Conservation (phyloP, 495 filamentous ascomycete genomes). For the Neurospora hispaniola region DNA sequence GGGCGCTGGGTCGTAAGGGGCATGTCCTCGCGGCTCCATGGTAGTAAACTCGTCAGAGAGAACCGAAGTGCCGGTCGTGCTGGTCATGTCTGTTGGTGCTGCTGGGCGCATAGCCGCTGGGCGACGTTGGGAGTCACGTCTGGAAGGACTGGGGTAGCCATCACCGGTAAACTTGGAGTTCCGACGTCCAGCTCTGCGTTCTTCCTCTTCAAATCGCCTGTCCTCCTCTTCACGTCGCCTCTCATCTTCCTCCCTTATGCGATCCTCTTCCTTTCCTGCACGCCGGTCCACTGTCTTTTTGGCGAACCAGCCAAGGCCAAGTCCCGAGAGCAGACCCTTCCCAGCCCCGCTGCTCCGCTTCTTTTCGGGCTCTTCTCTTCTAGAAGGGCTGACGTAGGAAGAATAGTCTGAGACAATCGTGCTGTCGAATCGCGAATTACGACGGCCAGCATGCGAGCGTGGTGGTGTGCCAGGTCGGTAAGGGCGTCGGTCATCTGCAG, state of each 20-base stretch:
- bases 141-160: slow-evolving; percentile 46
- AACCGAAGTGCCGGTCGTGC: slow-evolving; percentile 15
- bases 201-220: slow-evolving; percentile 38
- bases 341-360: slow-evolving; percentile 24
- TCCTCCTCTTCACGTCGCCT: slow-evolving; percentile 44
- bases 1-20: slow-evolving; percentile 21
- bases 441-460: slow-evolving; percentile 28
- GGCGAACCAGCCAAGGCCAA: slow-evolving; percentile 55
- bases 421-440: slow-evolving; percentile 29
- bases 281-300: slow-evolving; percentile 53
- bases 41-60: slow-evolving; percentile 31
- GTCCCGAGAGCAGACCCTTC: slow-evolving; percentile 53
- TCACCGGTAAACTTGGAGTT: slow-evolving; percentile 45
- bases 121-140: slow-evolving; percentile 35
- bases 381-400: slow-evolving; percentile 37
- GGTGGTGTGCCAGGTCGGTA: slow-evolving; percentile 32
- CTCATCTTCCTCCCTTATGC: slow-evolving; percentile 55
- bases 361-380: slow-evolving; percentile 23
- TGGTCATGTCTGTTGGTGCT: slow-evolving; percentile 23
- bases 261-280: slow-evolving; percentile 51
- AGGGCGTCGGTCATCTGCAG: slow-evolving; percentile 20
- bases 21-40: slow-evolving; percentile 21
- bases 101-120: slow-evolving; percentile 23
- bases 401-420: slow-evolving; percentile 37
- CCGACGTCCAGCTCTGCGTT: slow-evolving; percentile 29